Evolutionary conservation across 345 rosid genomes (phyloP).

Genomic region (Sonneratia caseolaris): DNA sequence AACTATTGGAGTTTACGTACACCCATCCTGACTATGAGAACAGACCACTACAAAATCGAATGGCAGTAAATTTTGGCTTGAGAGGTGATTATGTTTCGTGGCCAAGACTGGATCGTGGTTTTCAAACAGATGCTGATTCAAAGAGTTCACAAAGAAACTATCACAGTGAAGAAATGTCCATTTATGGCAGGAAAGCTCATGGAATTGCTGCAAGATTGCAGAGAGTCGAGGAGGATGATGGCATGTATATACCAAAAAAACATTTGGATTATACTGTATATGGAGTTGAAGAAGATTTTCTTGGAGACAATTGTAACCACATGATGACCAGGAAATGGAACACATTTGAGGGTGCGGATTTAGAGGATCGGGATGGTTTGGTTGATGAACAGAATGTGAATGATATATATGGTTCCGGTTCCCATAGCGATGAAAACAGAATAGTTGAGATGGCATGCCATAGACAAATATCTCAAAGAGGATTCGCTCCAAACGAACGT

Average conservation of each 20-base stretch:
- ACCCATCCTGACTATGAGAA: slow-evolving; percentile 5
- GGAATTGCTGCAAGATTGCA: slow-evolving; percentile 23
- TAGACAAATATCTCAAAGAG: slow-evolving; percentile 17
- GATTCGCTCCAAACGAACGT: slow-evolving; percentile 24
- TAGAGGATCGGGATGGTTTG: slow-evolving; percentile 29
- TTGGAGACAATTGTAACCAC: slow-evolving; percentile 18
- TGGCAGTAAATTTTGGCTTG: not conserved
- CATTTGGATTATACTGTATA: slow-evolving; percentile 2
- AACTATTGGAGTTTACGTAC: slow-evolving; percentile 22
- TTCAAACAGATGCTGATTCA: slow-evolving; percentile 31
- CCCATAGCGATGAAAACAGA: slow-evolving; percentile 23
- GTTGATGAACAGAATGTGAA: slow-evolving; percentile 24
- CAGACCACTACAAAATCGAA: slow-evolving; percentile 3
- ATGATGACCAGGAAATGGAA: slow-evolving; percentile 23
- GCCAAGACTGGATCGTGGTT: slow-evolving; percentile 30
- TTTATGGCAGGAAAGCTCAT: slow-evolving; percentile 20
- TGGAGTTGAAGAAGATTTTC: slow-evolving; percentile 23
- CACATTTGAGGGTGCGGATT: slow-evolving; percentile 23
- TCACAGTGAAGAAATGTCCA: slow-evolving; percentile 16
- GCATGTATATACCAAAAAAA: slow-evolving; percentile 1
- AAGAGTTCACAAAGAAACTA: slow-evolving; percentile 22
- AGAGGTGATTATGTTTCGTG: slow-evolving; percentile 14
- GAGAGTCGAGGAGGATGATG: slow-evolving; percentile 14
- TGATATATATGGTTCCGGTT: slow-evolving; percentile 17
- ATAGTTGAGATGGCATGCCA: slow-evolving; percentile 25